These are phyloP conservation scores for Mangifera indica DNA, from an alignment of 345 rosid genomes.

Conservation along the genomic window DNA sequence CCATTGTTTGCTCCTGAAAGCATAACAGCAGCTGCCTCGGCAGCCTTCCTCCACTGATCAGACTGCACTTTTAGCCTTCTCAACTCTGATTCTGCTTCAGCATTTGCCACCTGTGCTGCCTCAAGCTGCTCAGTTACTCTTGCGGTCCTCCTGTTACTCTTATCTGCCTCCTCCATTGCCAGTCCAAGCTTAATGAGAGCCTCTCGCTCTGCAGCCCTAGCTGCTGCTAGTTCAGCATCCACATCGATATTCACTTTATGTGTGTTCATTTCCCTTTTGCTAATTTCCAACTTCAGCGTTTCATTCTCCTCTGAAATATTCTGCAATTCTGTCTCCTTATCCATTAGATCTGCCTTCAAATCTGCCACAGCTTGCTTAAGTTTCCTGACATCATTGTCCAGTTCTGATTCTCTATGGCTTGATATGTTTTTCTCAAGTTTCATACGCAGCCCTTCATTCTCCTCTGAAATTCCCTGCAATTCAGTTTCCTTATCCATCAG, in stretches of 20 bases:
- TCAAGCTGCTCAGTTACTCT: conserved; percentile 78
- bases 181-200: conserved; percentile 65
- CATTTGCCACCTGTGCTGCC: conserved; percentile 66
- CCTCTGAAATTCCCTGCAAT: conserved; percentile 70
- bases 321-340: conserved; percentile 74
- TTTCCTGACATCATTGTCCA: conserved; percentile 48
- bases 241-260: conserved; percentile 32
- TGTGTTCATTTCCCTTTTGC: conserved; percentile 47
- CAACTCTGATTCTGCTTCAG: conserved; percentile 71
- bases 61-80: conserved; percentile 94
- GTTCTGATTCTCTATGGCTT: conserved; percentile 30
- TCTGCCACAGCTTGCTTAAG: conserved; percentile 47
- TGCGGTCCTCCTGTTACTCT: conserved; percentile 61
- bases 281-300: conserved; percentile 50
- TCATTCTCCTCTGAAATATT: conserved; percentile 65
- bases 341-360: conserved; percentile 64
- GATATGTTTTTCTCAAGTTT: conserved; percentile 45
- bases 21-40: conserved; percentile 93
- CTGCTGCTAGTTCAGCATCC: conserved; percentile 36
- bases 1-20: conserved; percentile 77
- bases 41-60: conserved; percentile 99
- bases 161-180: conserved; percentile 78
- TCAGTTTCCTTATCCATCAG: conserved; percentile 90
- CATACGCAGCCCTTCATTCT: conserved; percentile 54
- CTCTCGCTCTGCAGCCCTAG: conserved; percentile 54